Evolutionary conservation across 495 filamentous ascomycete species (phyloP), one percentile per base, ranked within the genome.

Genomic region (Parmelia sp.): DNA sequence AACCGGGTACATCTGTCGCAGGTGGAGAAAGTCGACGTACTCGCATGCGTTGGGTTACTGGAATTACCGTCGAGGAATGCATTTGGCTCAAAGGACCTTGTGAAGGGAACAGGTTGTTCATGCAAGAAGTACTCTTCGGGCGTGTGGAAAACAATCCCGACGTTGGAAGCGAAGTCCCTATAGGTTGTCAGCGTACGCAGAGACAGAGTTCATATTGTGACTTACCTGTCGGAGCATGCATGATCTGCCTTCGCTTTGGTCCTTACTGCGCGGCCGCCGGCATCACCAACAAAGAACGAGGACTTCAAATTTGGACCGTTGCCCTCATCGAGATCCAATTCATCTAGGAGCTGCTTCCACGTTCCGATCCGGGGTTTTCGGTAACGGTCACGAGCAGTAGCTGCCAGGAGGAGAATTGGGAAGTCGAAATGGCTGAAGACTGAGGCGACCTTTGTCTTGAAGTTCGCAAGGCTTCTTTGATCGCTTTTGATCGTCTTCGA

Each of bases 231-330:
- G 31, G 84, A 89, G 71, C 88, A 90, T 31, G 92, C 92, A 72
- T 87, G 84, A 74, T 90, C 88, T 19, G 79, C 81, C 19, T 80
- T 75, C 21, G 74, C 71, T 25, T 64, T 68, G 42, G 65, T 68
- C 33, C 61, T 65, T 19, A 66, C 78, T 42, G 69, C 70, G 37
- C 83, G 74, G 21, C 88, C 88, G 57, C 84, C 94, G 27, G 94
- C 93, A 78, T 99, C 94, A 12, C 94, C 94, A 14, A 97, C 87
- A 72, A 96, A 96, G 62, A 96, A 79, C 10, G 89, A 93, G 10
- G 79, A 73, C 21, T 82, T 72, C 11, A 88, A 73, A 72, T 95
- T 86, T 31, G 92, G 75, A 19, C 74, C 74, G 11, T 86, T 85
- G 1, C 73, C 74, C 25, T 83, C 81, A 63, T 85, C 75, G 4